These are phyloP conservation scores for Berberis thunbergii DNA, from an alignment of 164 flowering plant genomes.

Conservation along the genomic window DNA sequence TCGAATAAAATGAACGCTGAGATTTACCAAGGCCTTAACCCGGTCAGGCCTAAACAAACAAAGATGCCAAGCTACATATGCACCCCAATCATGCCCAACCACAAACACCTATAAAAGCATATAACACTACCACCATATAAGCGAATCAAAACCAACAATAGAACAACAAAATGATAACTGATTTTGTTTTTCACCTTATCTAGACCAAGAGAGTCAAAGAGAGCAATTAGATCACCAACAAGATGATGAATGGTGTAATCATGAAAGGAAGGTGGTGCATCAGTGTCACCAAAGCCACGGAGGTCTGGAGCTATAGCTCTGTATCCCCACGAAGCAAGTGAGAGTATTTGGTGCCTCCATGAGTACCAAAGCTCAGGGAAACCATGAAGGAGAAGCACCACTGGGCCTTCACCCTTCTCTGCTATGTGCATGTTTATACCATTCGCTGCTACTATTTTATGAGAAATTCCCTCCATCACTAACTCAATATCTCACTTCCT, in stretches of 20 bases:
- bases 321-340: slow-evolving; percentile 28
- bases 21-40: slow-evolving; percentile 48
- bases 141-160: background rate
- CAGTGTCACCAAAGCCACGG: slow-evolving; percentile 47
- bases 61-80: slow-evolving; percentile 50
- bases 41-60: slow-evolving; percentile 54
- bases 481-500: no score
- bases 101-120: slow-evolving; percentile 25
- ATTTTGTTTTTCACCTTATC: slow-evolving; percentile 10
- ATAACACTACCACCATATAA: background rate
- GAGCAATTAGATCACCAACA: slow-evolving; percentile 62
- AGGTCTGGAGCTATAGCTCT: slow-evolving; percentile 48
- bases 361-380: slow-evolving; percentile 43
- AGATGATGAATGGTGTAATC: slow-evolving; percentile 44
- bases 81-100: slow-evolving; percentile 79
- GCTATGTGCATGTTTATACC: slow-evolving; percentile 40
- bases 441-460: slow-evolving; percentile 17
- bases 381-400: slow-evolving; percentile 29
- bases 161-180: background rate
- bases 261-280: slow-evolving; percentile 28
- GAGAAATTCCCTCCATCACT: slow-evolving; percentile 15
- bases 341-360: slow-evolving; percentile 35
- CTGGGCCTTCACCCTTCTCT: slow-evolving; percentile 30
- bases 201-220: slow-evolving; percentile 44
- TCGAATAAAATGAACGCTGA: slow-evolving; percentile 35